phyloP scores from a whole-genome alignment of 225 moss, liverwort and hornwort genomes.

The Physcomitrium patens region DNA sequence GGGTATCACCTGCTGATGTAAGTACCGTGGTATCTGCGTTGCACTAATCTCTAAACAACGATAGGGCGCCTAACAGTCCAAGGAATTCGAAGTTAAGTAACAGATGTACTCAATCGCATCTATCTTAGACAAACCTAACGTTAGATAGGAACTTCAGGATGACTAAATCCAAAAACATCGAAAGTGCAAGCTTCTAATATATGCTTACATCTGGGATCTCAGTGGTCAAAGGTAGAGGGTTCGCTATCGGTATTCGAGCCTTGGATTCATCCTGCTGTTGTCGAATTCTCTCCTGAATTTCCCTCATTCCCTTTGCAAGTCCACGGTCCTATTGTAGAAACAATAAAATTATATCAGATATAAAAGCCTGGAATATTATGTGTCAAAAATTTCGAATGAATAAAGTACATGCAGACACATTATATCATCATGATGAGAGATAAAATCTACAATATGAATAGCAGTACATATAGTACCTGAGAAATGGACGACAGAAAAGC shows the following conservation, averaged over 20 bases:
- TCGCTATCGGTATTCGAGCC: conserved; percentile 77
- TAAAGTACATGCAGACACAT: background rate
- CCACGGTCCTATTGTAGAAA: conserved; percentile 61
- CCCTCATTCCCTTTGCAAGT: conserved; percentile 69
- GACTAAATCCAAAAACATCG: background rate
- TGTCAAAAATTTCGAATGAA: background rate
- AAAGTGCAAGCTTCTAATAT: background rate
- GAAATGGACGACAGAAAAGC: conserved; percentile 10
- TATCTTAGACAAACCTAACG: background rate
- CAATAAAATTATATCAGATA: conserved; percentile 2
- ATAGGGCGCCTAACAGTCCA: background rate
- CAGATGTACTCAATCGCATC: background rate
- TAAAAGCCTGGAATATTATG: background rate
- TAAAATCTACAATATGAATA: background rate
- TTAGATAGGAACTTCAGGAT: background rate
- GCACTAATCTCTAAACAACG: background rate
- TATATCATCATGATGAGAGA: background rate
- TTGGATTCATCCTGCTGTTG: conserved; percentile 63
- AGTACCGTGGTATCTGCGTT: conserved; percentile 7
- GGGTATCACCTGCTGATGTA: conserved; percentile 16
- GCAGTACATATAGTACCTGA: background rate
- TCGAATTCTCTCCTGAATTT: conserved; percentile 64
- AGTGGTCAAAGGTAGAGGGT: conserved; percentile 84
- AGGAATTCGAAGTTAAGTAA: conserved; percentile 6
- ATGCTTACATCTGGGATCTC: conserved; percentile 65